A percentile compares a stretch with the other conserved stretches of the same genome.
phyloP scores from a whole-genome alignment of 768 basidiomycete species.

The Strobilomyces echinocephalus region DNA sequence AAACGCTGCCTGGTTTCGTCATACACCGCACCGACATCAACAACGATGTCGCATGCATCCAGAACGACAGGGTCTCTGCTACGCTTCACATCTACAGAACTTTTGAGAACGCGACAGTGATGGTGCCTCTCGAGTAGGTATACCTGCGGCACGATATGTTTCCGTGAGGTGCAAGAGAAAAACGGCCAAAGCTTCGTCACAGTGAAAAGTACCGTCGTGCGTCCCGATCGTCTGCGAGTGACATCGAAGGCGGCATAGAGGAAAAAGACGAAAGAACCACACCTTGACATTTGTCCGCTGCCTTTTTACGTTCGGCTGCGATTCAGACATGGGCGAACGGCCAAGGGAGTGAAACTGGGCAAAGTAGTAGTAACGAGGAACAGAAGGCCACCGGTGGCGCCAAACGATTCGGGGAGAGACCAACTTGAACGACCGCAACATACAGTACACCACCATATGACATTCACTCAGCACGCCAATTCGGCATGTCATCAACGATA shows the following conservation, averaged over 20 bases:
- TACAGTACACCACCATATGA: too few relatives aligned
- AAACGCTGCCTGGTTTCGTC: constrained; percentile 74
- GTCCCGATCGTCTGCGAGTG: constrained; percentile 74
- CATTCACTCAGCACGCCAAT: not conserved
- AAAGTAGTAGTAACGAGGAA: not conserved
- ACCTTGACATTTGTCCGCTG: constrained; percentile 43
- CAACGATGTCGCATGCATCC: constrained; percentile 85
- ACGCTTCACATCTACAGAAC: constrained; percentile 54
- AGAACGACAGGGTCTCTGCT: constrained; percentile 68
- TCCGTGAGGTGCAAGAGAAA: constrained; percentile 78
- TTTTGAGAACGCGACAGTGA: constrained; percentile 1
- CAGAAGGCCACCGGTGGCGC: not conserved
- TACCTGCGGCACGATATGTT: constrained; percentile 72
- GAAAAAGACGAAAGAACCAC: constrained; percentile 5
- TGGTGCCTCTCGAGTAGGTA: not conserved
- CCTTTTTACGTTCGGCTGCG: constrained; percentile 34
- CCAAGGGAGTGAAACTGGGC: not conserved
- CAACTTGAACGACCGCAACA: constrained; percentile 2
- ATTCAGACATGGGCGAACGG: constrained; percentile 16
- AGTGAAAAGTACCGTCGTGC: constrained; percentile 94
- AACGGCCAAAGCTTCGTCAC: constrained; percentile 94
- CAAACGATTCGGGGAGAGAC: not conserved
- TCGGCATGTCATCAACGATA: not conserved
- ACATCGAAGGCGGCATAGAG: not conserved
- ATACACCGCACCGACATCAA: constrained; percentile 94